These are phyloP conservation scores for Globisporangium nagaii DNA, from an alignment of 352 stramenopile species.

Conservation along the genomic window DNA sequence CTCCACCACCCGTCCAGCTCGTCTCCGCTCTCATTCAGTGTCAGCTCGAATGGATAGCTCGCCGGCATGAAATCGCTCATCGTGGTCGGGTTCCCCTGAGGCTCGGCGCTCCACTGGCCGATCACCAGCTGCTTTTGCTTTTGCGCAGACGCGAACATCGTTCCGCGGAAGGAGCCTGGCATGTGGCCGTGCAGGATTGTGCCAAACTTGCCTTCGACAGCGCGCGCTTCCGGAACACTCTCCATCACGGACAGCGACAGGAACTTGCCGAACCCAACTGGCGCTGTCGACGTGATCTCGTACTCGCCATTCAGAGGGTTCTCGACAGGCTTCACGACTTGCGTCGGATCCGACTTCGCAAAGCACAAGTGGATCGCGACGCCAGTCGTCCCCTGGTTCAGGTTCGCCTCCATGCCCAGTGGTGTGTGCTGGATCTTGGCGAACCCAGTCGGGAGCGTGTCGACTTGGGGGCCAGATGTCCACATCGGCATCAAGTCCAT, in stretches of 20 bases:
- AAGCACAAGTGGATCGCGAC: slow-evolving; percentile 76
- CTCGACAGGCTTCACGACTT: slow-evolving; percentile 57
- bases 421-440: slow-evolving; percentile 84
- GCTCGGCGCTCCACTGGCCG: slow-evolving; percentile 58
- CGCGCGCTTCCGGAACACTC: slow-evolving; percentile 32
- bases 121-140: slow-evolving; percentile 33
- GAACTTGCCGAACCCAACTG: slow-evolving; percentile 22
- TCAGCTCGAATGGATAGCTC: slow-evolving; percentile 66
- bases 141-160: slow-evolving; percentile 31
- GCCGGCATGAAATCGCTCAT: slow-evolving; percentile 63
- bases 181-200: slow-evolving; percentile 62
- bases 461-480: slow-evolving; percentile 56
- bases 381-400: slow-evolving; percentile 74
- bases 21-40: slow-evolving; percentile 37
- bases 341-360: slow-evolving; percentile 43
- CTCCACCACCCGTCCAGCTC: slow-evolving; percentile 81
- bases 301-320: slow-evolving; percentile 75
- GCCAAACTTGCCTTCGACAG: slow-evolving; percentile 68
- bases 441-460: slow-evolving; percentile 61
- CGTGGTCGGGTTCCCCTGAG: slow-evolving; percentile 27
- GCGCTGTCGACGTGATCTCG: slow-evolving; percentile 39
- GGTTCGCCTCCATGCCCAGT: slow-evolving; percentile 82
- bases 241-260: slow-evolving; percentile 59
- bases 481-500: slow-evolving; percentile 78
- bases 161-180: slow-evolving; percentile 49